These are phyloP conservation scores for Calocera cornea DNA, from an alignment of 768 basidiomycete genomes.

Conservation along the genomic window DNA sequence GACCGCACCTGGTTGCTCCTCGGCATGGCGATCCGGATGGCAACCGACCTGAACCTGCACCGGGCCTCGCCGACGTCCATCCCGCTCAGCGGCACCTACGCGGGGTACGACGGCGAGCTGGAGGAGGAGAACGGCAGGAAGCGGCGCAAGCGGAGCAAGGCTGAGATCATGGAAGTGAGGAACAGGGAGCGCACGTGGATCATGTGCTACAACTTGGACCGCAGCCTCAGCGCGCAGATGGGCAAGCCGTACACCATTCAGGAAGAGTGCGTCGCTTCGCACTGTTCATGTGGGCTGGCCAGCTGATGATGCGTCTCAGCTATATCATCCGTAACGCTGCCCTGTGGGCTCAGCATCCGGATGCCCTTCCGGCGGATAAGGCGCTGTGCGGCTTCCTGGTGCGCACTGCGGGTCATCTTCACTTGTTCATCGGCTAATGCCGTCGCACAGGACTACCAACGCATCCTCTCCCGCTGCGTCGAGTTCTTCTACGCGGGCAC, in stretches of 20 bases:
- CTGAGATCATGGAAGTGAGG: slow-evolving; percentile 45
- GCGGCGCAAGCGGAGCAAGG: slow-evolving; percentile 36
- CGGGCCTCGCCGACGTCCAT: slow-evolving; percentile 46
- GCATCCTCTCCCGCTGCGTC: slow-evolving; percentile 73
- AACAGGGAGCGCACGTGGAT: slow-evolving; percentile 95
- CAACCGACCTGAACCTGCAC: slow-evolving; percentile 88
- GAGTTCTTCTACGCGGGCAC: slow-evolving; percentile 74
- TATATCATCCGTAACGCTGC: slow-evolving; percentile 74
- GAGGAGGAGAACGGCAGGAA: slow-evolving; percentile 59
- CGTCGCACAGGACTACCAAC: slow-evolving; percentile 57
- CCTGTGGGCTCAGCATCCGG: slow-evolving; percentile 57
- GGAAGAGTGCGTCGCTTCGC: slow-evolving; percentile 59
- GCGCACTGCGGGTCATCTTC: slow-evolving; percentile 21
- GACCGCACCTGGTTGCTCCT: slow-evolving; percentile 86
- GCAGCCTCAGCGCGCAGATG: slow-evolving; percentile 89
- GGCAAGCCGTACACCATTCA: slow-evolving; percentile 87
- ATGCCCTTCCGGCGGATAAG: slow-evolving; percentile 49
- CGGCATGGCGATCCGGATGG: slow-evolving; percentile 71
- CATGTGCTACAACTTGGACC: slow-evolving; percentile 69
- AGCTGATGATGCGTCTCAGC: slow-evolving; percentile 26
- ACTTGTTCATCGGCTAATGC: no score
- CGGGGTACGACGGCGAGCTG: slow-evolving; percentile 39
- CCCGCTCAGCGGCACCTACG: slow-evolving; percentile 13
- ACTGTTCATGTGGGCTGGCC: not conserved
- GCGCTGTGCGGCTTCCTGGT: slow-evolving; percentile 68